Base-by-base conservation (phyloP, 371 early-diverging fungal species). In the Nematocida minor region DNA sequence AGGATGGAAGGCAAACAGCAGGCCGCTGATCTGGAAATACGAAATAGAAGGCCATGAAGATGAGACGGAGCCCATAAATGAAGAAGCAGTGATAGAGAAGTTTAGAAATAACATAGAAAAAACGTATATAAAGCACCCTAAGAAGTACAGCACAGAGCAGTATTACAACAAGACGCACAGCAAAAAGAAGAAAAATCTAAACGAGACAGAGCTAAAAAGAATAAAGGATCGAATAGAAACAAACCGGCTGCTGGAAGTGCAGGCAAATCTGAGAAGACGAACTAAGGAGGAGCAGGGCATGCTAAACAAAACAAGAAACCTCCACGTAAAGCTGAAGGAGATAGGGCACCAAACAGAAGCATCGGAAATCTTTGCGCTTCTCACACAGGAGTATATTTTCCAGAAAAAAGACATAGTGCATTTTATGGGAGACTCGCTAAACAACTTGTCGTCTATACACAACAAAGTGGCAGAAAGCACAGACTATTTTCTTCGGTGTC, bases 291-390 rank as follows among this genome's bases (percentile, higher is more conserved):
- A 74, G 36, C 44, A 64, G 14, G 14, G 25, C n/a, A 38, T 47
- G 36, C 11, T 38, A 18, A 36, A 74, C 46, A 42, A 14, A 25
- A 34, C 49, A 0, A n/a, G 54, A 29, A 40, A 53, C 27, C 54
- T 74, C 14, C 77, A 74, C 41, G 77, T 74, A 2, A 41, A 40
- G 25, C 16, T 74, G 29, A 74, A 74, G 55, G 27, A 74, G 22
- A 36, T 47, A 11, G 77, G 77, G 38, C 51, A 74, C 27, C 11
- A 36, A 25, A 63, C 77, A 38, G 77, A 47, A 46, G 46, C 54
- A 20, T 60, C 66, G 4, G 25, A 38, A 6, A 55, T 74, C 6
- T 66, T 60, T 44, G 36, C 77, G 29, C 47, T 74, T 27, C 53
- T 66, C 3, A 44, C 77, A 18, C 25, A 55, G 40, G 62, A 62